Base-by-base conservation (phyloP, 148 eudicot genomes). In the Camellia sinensis region DNA sequence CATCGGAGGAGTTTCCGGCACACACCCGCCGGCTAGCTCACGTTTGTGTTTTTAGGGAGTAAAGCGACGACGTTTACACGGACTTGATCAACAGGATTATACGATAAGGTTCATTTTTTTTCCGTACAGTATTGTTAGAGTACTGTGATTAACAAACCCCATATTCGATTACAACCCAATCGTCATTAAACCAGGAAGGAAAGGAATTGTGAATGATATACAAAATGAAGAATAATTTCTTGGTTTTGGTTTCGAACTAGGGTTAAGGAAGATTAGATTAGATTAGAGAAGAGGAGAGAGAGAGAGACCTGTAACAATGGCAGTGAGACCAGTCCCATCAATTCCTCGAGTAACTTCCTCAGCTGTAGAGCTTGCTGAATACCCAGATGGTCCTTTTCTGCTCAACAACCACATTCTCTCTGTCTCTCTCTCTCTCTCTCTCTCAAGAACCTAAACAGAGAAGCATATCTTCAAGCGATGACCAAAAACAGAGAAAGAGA, bases 271-370 rank as follows among this genome's bases (percentile, higher is more conserved):
- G 37, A 29, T 29, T 29, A 48, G 48, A 10, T 10, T 3, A 62
- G n/a, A 59, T 61, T 14, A 40, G 29, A 29, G 29, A 29, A 29
- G 37, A 29, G 1, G 37, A 29, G 37, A 29, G 37, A 29, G 37
- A 29, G 37, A 29, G 37, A 29, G 53, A 89, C 92, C 92, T 45
- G 94, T 91, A 50, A 89, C 94, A 79, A 91, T 88, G 81, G 94
- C 94, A 62, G 94, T 91, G 70, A 91, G 91, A 29, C 84, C 85
- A 81, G 84, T 56, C 13, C 81, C 94, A 59, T 91, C 90, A 61
- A 91, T 84, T 57, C 90, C 94, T 79, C 78, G 45, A 52, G 92
- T 89, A 68, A 91, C 92, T 76, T 89, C 83, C 57, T 91, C 91
- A 46, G 94, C 94, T 10, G 94, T 91, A 7, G 89, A 86, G 45